Evolutionary conservation across 352 stramenopile genomes (phyloP).

Genomic region (Pythium apleroticum): DNA sequence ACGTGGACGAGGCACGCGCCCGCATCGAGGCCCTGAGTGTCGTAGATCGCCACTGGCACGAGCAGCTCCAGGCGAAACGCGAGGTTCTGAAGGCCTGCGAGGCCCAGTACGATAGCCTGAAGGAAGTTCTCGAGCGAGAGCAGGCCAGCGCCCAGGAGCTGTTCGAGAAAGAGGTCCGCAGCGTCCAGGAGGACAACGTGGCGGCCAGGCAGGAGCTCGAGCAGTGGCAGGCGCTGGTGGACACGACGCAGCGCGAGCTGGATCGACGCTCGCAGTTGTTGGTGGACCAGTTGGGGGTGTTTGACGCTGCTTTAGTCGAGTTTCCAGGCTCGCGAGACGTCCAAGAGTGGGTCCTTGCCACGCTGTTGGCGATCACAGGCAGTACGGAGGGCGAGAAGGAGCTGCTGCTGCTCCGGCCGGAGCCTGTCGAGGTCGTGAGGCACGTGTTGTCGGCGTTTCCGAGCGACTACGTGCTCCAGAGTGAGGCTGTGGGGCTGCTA

Average conservation of each 20-base stretch:
- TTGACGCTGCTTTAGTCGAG: constrained; percentile 16
- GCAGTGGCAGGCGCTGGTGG: not conserved
- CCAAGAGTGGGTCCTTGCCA: constrained; percentile 15
- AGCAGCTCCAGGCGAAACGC: constrained; percentile 15
- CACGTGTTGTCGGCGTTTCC: constrained; percentile 14
- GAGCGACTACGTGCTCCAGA: constrained; percentile 5
- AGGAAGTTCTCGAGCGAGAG: not conserved
- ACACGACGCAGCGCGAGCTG: constrained; percentile 11
- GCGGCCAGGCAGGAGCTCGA: not conserved
- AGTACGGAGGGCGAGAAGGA: not conserved
- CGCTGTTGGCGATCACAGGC: constrained; percentile 6
- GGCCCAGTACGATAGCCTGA: not conserved
- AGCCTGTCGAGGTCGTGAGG: constrained; percentile 13
- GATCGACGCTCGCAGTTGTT: constrained; percentile 9
- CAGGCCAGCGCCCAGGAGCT: constrained; percentile 4
- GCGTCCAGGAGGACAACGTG: not conserved
- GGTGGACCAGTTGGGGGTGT: constrained; percentile 21
- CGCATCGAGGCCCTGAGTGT: constrained; percentile 20
- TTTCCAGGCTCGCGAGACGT: constrained; percentile 13
- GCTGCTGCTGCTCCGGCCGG: constrained; percentile 8
- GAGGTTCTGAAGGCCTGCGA: constrained; percentile 21
- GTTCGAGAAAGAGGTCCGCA: constrained; percentile 11
- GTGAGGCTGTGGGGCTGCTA: constrained; percentile 13
- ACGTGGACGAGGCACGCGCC: constrained; percentile 27
- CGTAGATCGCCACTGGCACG: constrained; percentile 34